Evolutionary conservation across 176 grass and related monocot species (phyloP), one percentile per base, ranked within the genome.

Genomic region (Hordeum vulgare): DNA sequence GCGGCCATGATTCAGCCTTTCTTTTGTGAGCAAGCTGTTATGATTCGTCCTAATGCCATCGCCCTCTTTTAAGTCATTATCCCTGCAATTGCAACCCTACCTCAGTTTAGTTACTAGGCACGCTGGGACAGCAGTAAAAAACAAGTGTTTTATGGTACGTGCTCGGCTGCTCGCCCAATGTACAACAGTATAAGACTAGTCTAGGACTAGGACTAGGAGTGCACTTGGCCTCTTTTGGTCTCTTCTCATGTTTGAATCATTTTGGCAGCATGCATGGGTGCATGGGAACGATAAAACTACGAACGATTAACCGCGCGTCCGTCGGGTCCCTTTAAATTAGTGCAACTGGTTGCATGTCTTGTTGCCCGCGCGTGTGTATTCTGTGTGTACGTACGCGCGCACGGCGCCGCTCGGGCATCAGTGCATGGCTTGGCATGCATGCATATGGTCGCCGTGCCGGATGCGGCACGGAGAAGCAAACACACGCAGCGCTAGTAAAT

Each of bases 391-490:
- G 56, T 61, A 56, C 53, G 45, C 31, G 31, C 31, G 6, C 47
- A 44, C 80, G 37, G 67, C 81, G 47, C 56, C 8, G 20, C 20
- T 12, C 20, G 8, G 33, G 33, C 74, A 54, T 51, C 8, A 33
- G 7, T 13, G 36, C 44, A 25, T 28, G 33, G 25, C 61, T 28
- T 47, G 60, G 53, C 77, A 66, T 49, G 60, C 28, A 34, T 49
- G n/a, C 39, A n/a, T 54, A 47, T 39, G 51, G 64, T 23, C 56
- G 74, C 7, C 12, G 35, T 70, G 88, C 88, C 78, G 83, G 88
- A 78, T 44, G 88, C 83, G 88, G 83, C 83, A 86, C 26, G 72
- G 56, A 26, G 56, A 90, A 86, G 88, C 79, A 73, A 85, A 31
- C n/a, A 34, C 61, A 14, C 24, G 61, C 18, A 31, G 62, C 41